Conservation (phyloP, 345 rosid genomes). For the Eucalyptus viminalis region DNA sequence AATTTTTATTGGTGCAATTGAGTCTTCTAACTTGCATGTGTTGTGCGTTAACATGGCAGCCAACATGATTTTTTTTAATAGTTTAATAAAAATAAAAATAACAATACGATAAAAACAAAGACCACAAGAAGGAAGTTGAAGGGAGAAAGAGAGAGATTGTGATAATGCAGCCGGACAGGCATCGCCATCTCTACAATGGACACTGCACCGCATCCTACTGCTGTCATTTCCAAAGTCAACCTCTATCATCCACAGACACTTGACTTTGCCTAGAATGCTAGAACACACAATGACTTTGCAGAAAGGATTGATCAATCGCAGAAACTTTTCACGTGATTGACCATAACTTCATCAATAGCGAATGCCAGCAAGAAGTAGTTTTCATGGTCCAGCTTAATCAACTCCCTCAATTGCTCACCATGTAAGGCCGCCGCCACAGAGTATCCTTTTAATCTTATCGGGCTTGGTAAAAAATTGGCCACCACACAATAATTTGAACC, state of each 20-base stretch:
- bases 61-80: neutral
- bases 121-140: neutral
- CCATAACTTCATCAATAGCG: neutral
- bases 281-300: neutral
- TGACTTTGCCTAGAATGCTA: neutral
- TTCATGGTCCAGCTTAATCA: neutral
- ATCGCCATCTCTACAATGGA: neutral
- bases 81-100: neutral
- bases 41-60: neutral
- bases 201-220: neutral
- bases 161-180: neutral
- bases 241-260: neutral
- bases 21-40: neutral
- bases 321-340: neutral
- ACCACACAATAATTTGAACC: neutral
- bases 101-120: no score
- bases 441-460: no score
- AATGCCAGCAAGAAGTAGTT: neutral
- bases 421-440: no score
- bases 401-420: no score
- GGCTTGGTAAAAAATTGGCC: neutral
- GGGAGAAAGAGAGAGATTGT: neutral
- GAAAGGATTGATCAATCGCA: neutral
- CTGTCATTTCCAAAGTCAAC: neutral
- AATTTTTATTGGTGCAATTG: neutral